phyloP scores from a whole-genome alignment of 2,329 filamentous ascomycete species.

The Lachnellula hyalina region DNA sequence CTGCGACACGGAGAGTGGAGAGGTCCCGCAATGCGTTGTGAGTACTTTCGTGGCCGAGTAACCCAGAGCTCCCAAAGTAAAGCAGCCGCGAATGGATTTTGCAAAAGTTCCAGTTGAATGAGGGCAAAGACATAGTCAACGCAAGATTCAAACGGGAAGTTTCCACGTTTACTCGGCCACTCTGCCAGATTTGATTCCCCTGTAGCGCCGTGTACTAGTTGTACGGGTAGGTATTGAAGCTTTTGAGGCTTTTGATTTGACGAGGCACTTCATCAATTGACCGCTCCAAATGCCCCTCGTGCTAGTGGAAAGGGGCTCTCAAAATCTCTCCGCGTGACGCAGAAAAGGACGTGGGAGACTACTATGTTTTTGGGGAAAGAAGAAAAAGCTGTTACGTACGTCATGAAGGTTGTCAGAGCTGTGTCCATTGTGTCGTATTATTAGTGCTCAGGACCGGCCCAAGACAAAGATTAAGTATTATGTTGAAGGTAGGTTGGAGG shows the following conservation, averaged over 20 bases:
- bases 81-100: neutral
- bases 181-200: too few relatives aligned
- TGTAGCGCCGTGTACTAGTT: too few relatives aligned
- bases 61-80: neutral
- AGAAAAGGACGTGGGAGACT: neutral
- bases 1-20: neutral
- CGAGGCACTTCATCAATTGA: neutral
- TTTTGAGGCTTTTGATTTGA: neutral
- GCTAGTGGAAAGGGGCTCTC: neutral
- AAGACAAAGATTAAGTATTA: conserved; percentile 1
- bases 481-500: neutral
- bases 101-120: neutral
- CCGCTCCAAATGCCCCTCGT: neutral
- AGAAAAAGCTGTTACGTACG: conserved; percentile 46
- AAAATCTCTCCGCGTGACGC: neutral
- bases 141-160: neutral
- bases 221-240: neutral
- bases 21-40: neutral
- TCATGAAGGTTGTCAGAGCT: conserved; percentile 63
- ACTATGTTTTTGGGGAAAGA: neutral
- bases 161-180: too few relatives aligned
- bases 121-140: neutral
- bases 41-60: neutral
- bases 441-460: conserved; percentile 13
- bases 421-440: conserved; percentile 35